These are phyloP conservation scores for Pseudozyma thailandica DNA, from an alignment of 1,284 basidiomycete species.

Conservation along the genomic window DNA sequence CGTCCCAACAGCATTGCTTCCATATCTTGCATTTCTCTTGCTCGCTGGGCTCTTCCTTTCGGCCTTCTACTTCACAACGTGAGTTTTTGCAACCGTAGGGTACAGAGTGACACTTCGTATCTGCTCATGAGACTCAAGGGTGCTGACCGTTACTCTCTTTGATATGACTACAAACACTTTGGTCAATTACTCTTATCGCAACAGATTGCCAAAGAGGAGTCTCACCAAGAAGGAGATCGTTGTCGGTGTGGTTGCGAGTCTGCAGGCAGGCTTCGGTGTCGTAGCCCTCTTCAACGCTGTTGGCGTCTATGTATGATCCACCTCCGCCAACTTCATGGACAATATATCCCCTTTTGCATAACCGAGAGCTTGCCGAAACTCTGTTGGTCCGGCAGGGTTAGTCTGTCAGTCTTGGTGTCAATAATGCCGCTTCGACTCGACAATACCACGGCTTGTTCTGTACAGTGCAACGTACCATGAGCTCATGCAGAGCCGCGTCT, in stretches of 20 bases:
- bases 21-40: constrained; percentile 50
- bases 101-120: background rate
- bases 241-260: constrained; percentile 44
- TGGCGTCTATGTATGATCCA: constrained; percentile 57
- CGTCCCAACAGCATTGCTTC: constrained; percentile 46
- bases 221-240: constrained; percentile 39
- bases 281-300: constrained; percentile 65
- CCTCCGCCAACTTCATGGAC: background rate
- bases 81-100: constrained; percentile 10
- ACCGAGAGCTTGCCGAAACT: too few species aligned
- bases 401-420: too few species aligned
- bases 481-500: too few species aligned
- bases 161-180: too few species aligned
- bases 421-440: too few species aligned
- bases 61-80: constrained; percentile 64
- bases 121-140: too few species aligned
- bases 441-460: too few species aligned
- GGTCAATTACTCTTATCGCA: background rate
- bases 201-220: constrained; percentile 48
- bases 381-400: too few species aligned
- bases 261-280: constrained; percentile 58
- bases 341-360: constrained; percentile 18
- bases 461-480: too few species aligned
- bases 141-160: too few species aligned
- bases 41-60: constrained; percentile 53